Conservation (phyloP, 768 basidiomycete species). For the Strobilomyces echinocephalus region DNA sequence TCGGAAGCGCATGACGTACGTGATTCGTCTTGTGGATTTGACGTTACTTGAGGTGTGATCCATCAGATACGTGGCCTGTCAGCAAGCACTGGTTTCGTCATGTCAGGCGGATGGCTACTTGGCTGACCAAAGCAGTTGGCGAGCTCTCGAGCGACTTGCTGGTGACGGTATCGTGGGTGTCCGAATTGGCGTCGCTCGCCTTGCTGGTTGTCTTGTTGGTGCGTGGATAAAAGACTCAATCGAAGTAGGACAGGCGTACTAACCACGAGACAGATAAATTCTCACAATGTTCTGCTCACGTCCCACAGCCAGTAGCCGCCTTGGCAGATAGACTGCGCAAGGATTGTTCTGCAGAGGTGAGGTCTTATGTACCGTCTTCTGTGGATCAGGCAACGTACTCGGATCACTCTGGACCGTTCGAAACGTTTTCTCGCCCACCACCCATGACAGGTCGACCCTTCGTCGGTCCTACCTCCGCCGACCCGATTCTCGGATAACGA, state of each 20-base stretch:
- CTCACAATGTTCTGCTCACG: slow-evolving; percentile 7
- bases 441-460: slow-evolving; percentile 12
- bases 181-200: slow-evolving; percentile 78
- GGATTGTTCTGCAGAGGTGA: slow-evolving; percentile 59
- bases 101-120: slow-evolving; percentile 34
- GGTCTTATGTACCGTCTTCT: slow-evolving; percentile 48
- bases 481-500: not conserved
- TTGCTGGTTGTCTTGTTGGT: slow-evolving; percentile 56
- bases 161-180: slow-evolving; percentile 76
- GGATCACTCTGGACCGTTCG: slow-evolving; percentile 22
- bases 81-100: slow-evolving; percentile 50
- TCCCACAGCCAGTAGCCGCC: slow-evolving; percentile 34
- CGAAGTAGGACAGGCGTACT: slow-evolving; percentile 1
- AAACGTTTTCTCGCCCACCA: slow-evolving; percentile 39
- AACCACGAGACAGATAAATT: slow-evolving; percentile 14
- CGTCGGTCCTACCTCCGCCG: not conserved
- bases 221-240: slow-evolving; percentile 24
- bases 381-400: slow-evolving; percentile 12
- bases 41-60: slow-evolving; percentile 12
- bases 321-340: slow-evolving; percentile 45
- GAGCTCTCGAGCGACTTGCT: slow-evolving; percentile 50
- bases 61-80: slow-evolving; percentile 68
- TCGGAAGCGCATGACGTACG: slow-evolving; percentile 71
- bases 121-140: slow-evolving; percentile 43
- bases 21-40: slow-evolving; percentile 12